Conservation (phyloP, 2,329 filamentous ascomycete genomes). For the Phaeosphaeria sp. region DNA sequence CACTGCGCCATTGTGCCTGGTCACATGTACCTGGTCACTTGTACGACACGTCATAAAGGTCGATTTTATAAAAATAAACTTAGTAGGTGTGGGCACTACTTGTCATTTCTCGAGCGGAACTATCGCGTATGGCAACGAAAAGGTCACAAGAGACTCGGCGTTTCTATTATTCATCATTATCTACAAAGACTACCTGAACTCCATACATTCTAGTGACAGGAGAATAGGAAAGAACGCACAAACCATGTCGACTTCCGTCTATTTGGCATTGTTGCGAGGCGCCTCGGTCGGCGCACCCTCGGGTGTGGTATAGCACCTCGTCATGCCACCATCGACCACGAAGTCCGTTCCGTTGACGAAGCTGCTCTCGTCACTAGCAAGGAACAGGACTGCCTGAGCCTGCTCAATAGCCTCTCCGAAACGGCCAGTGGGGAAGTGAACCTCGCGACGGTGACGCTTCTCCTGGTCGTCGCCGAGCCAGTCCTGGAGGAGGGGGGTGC, state of each 20-base stretch:
- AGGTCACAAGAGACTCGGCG: too few species aligned
- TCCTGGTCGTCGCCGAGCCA: constrained; percentile 87
- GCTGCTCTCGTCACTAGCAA: constrained; percentile 86
- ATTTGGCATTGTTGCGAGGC: constrained; percentile 57
- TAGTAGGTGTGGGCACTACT: neutral
- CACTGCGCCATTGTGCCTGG: too few species aligned
- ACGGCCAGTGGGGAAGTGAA: constrained; percentile 86
- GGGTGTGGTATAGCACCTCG: constrained; percentile 78
- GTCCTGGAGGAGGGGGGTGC: constrained; percentile 87
- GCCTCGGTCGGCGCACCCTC: constrained; percentile 63
- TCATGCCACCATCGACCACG: constrained; percentile 95
- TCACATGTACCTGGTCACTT: too few species aligned
- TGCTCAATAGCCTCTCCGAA: constrained; percentile 96
- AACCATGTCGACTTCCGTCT: neutral
- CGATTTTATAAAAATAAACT: too few species aligned
- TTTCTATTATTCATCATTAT: neutral
- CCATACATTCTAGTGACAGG: neutral
- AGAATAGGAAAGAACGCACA: neutral
- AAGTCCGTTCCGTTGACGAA: constrained; percentile 93
- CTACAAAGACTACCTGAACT: constrained; percentile 4
- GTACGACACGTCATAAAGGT: neutral
- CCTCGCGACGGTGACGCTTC: constrained; percentile 82
- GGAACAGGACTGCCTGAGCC: constrained; percentile 85
- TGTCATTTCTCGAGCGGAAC: neutral
- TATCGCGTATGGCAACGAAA: too few species aligned